Percentiles rank a stretch among this genome's conserved stretches.
These are phyloP conservation scores for Mycosphaerella arachidis DNA, from an alignment of 2,329 filamentous ascomycete genomes.

Conservation along the genomic window DNA sequence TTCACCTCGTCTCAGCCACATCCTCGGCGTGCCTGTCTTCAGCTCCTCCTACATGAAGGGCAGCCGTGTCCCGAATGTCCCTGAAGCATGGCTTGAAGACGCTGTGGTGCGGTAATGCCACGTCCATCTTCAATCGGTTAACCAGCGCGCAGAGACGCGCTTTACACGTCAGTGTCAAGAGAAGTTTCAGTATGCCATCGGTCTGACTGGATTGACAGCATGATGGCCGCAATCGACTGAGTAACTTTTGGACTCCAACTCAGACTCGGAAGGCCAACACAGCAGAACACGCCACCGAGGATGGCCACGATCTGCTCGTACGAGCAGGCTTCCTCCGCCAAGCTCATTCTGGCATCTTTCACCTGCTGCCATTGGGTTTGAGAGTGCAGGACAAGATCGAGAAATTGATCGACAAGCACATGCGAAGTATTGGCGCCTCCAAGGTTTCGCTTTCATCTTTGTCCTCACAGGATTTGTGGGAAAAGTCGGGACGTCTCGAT, in stretches of 20 bases:
- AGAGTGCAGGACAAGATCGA: constrained; percentile 88
- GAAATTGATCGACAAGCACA: constrained; percentile 78
- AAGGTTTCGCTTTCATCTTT: constrained; percentile 79
- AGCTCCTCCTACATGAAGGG: neutral
- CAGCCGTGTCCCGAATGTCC: constrained; percentile 1
- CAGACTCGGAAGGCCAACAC: constrained; percentile 38
- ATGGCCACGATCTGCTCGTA: constrained; percentile 42
- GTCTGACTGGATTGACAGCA: constrained; percentile 36
- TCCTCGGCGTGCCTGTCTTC: neutral
- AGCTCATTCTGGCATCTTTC: constrained; percentile 87
- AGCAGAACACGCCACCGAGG: constrained; percentile 46
- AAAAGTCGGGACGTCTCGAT: constrained; percentile 73
- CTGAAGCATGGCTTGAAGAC: constrained; percentile 1
- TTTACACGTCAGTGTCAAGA: constrained; percentile 12
- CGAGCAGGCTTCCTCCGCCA: constrained; percentile 49
- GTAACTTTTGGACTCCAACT: constrained; percentile 74
- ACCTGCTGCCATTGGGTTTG: constrained; percentile 80
- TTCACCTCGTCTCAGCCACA: neutral
- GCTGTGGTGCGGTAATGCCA: neutral
- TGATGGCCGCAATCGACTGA: constrained; percentile 59
- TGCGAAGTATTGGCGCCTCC: constrained; percentile 70
- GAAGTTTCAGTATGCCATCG: neutral
- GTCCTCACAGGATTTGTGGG: constrained; percentile 80
- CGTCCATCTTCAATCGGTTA: neutral
- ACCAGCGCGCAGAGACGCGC: constrained; percentile 1